A percentile compares a stretch with the other conserved stretches of the same genome.
These are phyloP conservation scores for Russula sp. DNA, from an alignment of 768 basidiomycete species.

Conservation along the genomic window DNA sequence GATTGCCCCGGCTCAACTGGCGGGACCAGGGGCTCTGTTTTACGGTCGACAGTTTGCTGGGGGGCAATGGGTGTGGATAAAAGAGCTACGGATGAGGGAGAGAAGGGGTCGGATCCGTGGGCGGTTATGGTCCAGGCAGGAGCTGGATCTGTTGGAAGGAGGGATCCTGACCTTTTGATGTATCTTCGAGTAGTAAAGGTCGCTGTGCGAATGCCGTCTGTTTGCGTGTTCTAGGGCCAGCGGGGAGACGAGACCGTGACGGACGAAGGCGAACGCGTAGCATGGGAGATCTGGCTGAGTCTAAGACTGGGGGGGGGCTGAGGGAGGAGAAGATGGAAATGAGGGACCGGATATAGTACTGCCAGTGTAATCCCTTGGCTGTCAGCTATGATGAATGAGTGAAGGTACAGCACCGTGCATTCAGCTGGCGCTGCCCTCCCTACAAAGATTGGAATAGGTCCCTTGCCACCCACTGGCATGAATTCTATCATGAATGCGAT, in stretches of 20 bases:
- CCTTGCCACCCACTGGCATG: too few species aligned
- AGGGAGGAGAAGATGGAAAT: background rate
- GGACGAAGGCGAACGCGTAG: conserved; percentile 1
- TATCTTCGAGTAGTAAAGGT: background rate
- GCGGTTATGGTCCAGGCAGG: background rate
- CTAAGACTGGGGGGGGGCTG: background rate
- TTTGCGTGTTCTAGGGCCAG: conserved; percentile 17
- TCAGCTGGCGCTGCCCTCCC: too few species aligned
- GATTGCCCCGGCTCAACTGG: background rate
- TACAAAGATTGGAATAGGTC: too few species aligned
- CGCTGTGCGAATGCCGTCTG: background rate
- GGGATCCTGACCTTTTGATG: background rate
- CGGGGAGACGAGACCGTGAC: conserved; percentile 19
- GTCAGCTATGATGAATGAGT: too few species aligned
- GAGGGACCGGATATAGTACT: background rate
- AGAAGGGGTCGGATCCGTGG: background rate
- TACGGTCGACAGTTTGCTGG: background rate
- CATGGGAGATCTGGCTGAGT: background rate
- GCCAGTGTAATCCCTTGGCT: background rate
- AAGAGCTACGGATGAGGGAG: background rate
- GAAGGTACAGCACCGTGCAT: too few species aligned
- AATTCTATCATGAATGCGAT: too few species aligned
- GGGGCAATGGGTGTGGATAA: background rate
- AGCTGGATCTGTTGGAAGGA: background rate
- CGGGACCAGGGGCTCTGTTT: background rate